These are phyloP conservation scores for Corynespora cassiicola DNA, from an alignment of 2,329 filamentous ascomycete species.

Conservation along the genomic window DNA sequence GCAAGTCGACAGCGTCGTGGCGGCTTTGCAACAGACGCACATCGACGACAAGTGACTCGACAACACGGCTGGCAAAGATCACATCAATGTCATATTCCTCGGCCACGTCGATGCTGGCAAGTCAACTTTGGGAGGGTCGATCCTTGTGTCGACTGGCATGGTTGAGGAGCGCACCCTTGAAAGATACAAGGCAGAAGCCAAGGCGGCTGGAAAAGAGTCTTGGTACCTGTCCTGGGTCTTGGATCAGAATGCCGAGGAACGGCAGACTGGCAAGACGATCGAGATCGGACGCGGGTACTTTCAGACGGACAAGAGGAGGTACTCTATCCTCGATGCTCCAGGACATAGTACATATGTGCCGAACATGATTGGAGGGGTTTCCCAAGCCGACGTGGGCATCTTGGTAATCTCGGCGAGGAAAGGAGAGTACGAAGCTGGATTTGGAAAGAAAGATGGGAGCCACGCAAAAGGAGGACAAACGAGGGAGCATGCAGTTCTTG, in stretches of 20 bases:
- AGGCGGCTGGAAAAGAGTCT: slow-evolving; percentile 93
- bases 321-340: slow-evolving; percentile 47
- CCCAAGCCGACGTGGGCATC: slow-evolving; percentile 70
- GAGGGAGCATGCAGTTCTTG: too few relatives aligned
- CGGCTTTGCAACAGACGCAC: too few relatives aligned
- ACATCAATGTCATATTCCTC: slow-evolving; percentile 96
- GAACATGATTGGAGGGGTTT: slow-evolving; percentile 96
- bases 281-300: slow-evolving; percentile 93
- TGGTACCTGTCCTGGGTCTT: slow-evolving; percentile 99
- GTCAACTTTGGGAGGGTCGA: slow-evolving; percentile 91
- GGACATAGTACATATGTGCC: slow-evolving; percentile 92
- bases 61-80: slow-evolving; percentile 95
- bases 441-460: too few relatives aligned
- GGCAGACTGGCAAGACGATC: slow-evolving; percentile 95
- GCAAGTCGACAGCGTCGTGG: too few relatives aligned
- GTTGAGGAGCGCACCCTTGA: slow-evolving; percentile 99
- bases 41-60: slow-evolving; percentile 85
- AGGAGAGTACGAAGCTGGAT: too few relatives aligned
- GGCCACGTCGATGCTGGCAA: slow-evolving; percentile 99
- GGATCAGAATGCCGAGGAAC: slow-evolving; percentile 95
- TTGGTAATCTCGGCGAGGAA: slow-evolving; percentile 96
- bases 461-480: too few relatives aligned
- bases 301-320: slow-evolving; percentile 93
- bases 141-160: slow-evolving; percentile 94
- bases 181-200: slow-evolving; percentile 89